Base-by-base conservation (phyloP, 192 early-diverging fungal species). In the Linderina pennispora region DNA sequence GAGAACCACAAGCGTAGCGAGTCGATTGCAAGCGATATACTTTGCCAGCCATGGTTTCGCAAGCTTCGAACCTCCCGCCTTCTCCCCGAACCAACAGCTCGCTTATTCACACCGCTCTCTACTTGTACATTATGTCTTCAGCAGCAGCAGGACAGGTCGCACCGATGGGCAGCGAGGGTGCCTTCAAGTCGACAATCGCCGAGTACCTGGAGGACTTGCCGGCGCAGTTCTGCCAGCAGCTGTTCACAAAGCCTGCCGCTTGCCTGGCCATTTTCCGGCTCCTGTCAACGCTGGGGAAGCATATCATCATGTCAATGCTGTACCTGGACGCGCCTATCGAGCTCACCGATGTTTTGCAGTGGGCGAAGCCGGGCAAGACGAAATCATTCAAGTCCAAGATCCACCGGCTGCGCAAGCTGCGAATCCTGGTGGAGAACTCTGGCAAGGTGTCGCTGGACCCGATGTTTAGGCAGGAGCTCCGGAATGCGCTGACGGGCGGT, bases 201-300 rank as follows among this genome's bases (percentile, higher is more conserved):
- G 87, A 87, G 35, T 87, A 87, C 50, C 75, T 89, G 1, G 85
- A 89, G 56, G 80, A 81, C 5, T 77, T 97, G 26, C 87, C 89
- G 1, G 61, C 75, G 19, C 66, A 76, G 47, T 91, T 85, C 22
- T 82, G 89, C 55, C 78, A 84, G 20, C 65, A 82, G 0, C 76
- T 97, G 18, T 97, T 91, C 51, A 74, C 82, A 25, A 88, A 89
- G 37, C 91, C 94, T 8, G 88, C 92, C 23, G 93, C 94, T 49
- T 95, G 91, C 61, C 79, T 95, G 20, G 91, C 90, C 17, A 86
- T 94, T 32, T 89, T 95, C 40, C 78, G 92, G 53, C 79, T 98
- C 2, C 76, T 98, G 20, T 89, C 89, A 21, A 80, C 85, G 23
- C 69, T 95, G 3, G 86, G 86, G 23, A 88, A 88, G 54, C 92